Percentiles rank a stretch among this genome's conserved stretches.
Conservation (phyloP, 2,329 filamentous ascomycete species). For the Colletotrichum tabaci region DNA sequence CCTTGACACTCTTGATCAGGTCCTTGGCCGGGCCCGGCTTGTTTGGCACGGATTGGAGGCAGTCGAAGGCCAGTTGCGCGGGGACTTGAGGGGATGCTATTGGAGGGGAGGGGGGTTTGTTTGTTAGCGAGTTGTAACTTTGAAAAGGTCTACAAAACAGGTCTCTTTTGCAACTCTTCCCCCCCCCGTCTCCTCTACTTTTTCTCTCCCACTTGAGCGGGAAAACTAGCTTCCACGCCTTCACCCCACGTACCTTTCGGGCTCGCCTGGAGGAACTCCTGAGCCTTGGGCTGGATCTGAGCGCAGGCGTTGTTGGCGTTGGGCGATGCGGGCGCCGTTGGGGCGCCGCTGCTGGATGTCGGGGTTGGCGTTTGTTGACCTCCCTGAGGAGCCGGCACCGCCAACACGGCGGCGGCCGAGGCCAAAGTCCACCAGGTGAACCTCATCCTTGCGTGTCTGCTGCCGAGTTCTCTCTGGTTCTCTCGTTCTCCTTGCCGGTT, state of each 20-base stretch:
- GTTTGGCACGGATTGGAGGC: conserved; percentile 57
- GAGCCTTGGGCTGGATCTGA: conserved; percentile 25
- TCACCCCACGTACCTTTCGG: conserved; percentile 29
- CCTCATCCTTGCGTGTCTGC: conserved; percentile 20
- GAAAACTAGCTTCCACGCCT: not conserved
- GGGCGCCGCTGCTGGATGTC: conserved; percentile 7
- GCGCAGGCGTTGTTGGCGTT: conserved; percentile 18
- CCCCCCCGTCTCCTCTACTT: not conserved
- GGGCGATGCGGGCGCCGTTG: conserved; percentile 9
- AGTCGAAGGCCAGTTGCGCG: conserved; percentile 55
- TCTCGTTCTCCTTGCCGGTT: not conserved
- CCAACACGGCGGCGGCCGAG: conserved; percentile 33
- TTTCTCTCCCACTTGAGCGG: no score
- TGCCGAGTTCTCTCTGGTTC: not conserved
- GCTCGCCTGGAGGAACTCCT: conserved; percentile 19
- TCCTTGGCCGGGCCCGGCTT: conserved; percentile 52
- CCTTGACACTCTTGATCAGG: conserved; percentile 55
- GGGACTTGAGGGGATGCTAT: conserved; percentile 52
- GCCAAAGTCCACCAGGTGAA: conserved; percentile 34
- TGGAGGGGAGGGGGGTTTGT: not conserved
- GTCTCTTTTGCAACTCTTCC: no score
- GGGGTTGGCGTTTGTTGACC: conserved; percentile 7
- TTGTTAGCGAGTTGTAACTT: conserved; percentile 5
- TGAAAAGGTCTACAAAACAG: not conserved
- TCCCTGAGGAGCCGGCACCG: conserved; percentile 30